Percentiles rank a stretch among this genome's conserved stretches.
phyloP scores from a whole-genome alignment of 2,329 filamentous ascomycete species.

The Endoconidiophora laricicola region DNA sequence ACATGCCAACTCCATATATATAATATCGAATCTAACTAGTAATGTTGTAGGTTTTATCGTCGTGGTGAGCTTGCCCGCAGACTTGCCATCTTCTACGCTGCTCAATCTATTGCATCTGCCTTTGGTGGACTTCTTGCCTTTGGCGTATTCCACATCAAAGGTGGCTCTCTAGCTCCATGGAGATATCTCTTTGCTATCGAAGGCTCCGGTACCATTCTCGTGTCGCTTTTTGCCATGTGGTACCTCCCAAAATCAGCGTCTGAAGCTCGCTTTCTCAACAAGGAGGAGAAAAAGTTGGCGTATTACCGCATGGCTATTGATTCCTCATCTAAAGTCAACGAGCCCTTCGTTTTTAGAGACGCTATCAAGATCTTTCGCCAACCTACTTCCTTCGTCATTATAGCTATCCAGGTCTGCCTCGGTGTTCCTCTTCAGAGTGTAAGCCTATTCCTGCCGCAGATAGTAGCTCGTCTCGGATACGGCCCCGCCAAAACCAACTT shows the following conservation, averaged over 20 bases:
- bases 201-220: constrained; percentile 39
- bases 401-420: constrained; percentile 40
- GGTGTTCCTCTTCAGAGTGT: constrained; percentile 42
- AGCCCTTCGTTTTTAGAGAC: constrained; percentile 34
- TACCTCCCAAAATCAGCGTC: constrained; percentile 51
- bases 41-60: constrained; percentile 27
- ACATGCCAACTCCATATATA: neutral
- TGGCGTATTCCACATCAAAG: constrained; percentile 30
- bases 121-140: constrained; percentile 32
- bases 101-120: constrained; percentile 53
- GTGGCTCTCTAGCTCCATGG: constrained; percentile 25
- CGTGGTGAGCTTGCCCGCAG: constrained; percentile 28
- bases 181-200: constrained; percentile 39
- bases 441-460: constrained; percentile 37
- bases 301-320: constrained; percentile 62
- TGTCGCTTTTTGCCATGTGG: constrained; percentile 47
- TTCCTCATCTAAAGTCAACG: constrained; percentile 44
- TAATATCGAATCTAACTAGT: constrained; percentile 21
- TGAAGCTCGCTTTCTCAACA: constrained; percentile 46
- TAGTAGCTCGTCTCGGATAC: constrained; percentile 32
- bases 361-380: constrained; percentile 34
- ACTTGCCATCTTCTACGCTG: constrained; percentile 55
- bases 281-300: constrained; percentile 50
- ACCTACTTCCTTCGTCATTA: constrained; percentile 31
- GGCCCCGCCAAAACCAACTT: constrained; percentile 49